Conservation (phyloP, 1,284 basidiomycete genomes). For the Dichomitus squalens region DNA sequence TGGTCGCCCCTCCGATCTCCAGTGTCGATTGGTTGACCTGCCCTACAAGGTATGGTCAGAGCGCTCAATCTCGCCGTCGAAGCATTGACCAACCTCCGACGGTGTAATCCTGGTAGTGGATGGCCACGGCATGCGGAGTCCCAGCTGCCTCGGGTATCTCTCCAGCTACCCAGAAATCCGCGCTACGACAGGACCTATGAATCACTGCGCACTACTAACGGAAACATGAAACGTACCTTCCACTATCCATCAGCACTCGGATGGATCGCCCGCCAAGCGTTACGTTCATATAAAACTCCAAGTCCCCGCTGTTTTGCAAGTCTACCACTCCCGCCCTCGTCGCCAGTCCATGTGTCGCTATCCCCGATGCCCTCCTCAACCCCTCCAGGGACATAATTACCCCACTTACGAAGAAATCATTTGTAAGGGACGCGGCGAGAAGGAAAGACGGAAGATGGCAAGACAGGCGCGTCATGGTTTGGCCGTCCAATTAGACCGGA, state of each 20-base stretch:
- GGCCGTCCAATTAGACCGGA: not conserved
- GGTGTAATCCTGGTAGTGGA: conserved; percentile 52
- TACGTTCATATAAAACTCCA: conserved; percentile 55
- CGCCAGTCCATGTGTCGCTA: not conserved
- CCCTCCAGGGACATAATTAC: not conserved
- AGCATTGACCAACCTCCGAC: conserved; percentile 41
- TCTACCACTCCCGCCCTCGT: conserved; percentile 21
- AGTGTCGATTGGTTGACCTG: conserved; percentile 53
- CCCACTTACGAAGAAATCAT: not conserved
- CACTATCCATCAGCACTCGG: conserved; percentile 63
- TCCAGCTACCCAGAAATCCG: conserved; percentile 63
- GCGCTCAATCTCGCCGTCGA: not conserved
- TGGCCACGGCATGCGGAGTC: conserved; percentile 31
- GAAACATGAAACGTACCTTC: conserved; percentile 46
- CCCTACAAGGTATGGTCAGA: conserved; percentile 35
- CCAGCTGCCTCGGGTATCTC: conserved; percentile 39
- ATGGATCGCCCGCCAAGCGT: conserved; percentile 49
- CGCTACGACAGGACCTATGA: conserved; percentile 32
- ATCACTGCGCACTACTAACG: not conserved
- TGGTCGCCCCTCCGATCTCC: conserved; percentile 52
- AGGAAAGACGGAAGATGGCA: not conserved
- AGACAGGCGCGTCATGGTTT: not conserved
- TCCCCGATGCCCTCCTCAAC: not conserved
- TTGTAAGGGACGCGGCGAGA: not conserved
- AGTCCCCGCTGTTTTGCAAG: conserved; percentile 45